Base-by-base conservation (phyloP, 1,139 yeast species). In the Pichia cactophila region DNA sequence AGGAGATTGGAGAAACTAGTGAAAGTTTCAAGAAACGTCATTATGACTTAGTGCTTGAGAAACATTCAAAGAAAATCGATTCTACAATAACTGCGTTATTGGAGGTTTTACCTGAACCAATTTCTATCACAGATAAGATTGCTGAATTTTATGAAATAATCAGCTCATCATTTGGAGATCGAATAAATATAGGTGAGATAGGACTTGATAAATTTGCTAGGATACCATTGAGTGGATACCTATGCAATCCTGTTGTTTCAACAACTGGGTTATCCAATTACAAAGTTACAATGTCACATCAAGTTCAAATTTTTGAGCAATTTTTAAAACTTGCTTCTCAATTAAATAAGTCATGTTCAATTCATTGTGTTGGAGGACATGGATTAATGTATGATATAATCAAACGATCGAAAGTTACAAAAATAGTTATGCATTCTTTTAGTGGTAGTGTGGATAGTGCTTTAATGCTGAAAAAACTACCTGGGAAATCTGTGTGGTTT, bases 361-460 rank as follows among this genome's bases (percentile, higher is more conserved):
- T 92, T 0, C 98, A 92, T 61, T 86, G 90, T 56, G 98, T 92
- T 2, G 85, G 83, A 57, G 80, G 85, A 9, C 90, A 83, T 58
- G 86, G 86, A 1, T 61, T 69, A 10, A 61, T 86, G 26, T 78
- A 69, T 50, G 83, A 83, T 11, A 59, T 67, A 1, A 69, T 79
- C 26, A 57, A 45, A 42, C 68, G 46, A 35, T 44, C 48, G 6
- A 23, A 33, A 20, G 47, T 54, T 23, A 60, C 70, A 1, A 61
- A 70, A 1, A 68, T 88, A 0, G 78, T 88, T 36, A 70, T 90
- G 33, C 97, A 90, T 62, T 87, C 96, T 0, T 90, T 80, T 63
- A 79, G 88, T n/a, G 97, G 97, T 0, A 81, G 94, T 3, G 59
- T 72, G 0, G 95, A 88, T 49, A 83, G 81, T 50, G 76, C 80